Evolutionary conservation across 2,329 filamentous ascomycete genomes (phyloP), one percentile per base, ranked within the genome.

Genomic region (Nemania sp.): DNA sequence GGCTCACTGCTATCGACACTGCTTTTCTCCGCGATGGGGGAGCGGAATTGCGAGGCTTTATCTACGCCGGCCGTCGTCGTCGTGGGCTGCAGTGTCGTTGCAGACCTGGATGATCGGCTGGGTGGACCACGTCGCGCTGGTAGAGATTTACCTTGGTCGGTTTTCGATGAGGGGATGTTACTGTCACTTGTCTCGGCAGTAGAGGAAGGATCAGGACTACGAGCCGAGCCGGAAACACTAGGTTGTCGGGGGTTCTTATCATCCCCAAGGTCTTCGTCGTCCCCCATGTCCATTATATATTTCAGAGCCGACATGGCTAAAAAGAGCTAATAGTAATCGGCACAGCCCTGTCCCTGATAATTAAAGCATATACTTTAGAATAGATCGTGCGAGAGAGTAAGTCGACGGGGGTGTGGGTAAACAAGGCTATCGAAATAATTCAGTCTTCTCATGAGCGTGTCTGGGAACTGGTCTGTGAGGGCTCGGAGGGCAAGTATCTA

Each of bases 271-370:
- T 78, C 75, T 68, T 81, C 81, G 67, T 83, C 80, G 68, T 81
- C 59, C 20, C 46, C 79, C 69, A 78, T 75, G 72, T 84, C 83
- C 79, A 85, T 84, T 72, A 85, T 85, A 69, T 81, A 81, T 69
- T 78, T 79, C 66, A 85, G 78, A 70, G 80, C 83, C 67, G 81
- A 78, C 82, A 85, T 66, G 52, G 60, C 57, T 65, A 54, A 56
- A 54, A 49, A 47, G 58, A 58, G 61, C 21, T 35, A 68, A 68
- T 68, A 72, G 70, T 70, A 73, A 72, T 64, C 69, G 57, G 57
- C 68, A 72, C 72, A 73, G 71, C 72, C 71, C 71, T 70, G 68
- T 66, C 69, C 60, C 64, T 61, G 68, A 72, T 70, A 71, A 71
- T 71, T 72, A 71, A 70, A 73, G 71, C 57, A 60, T 66, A 69